Evolutionary conservation across 352 stramenopile species (phyloP), one percentile per base, ranked within the genome.

Genomic region (Nothophytophthora sp.): DNA sequence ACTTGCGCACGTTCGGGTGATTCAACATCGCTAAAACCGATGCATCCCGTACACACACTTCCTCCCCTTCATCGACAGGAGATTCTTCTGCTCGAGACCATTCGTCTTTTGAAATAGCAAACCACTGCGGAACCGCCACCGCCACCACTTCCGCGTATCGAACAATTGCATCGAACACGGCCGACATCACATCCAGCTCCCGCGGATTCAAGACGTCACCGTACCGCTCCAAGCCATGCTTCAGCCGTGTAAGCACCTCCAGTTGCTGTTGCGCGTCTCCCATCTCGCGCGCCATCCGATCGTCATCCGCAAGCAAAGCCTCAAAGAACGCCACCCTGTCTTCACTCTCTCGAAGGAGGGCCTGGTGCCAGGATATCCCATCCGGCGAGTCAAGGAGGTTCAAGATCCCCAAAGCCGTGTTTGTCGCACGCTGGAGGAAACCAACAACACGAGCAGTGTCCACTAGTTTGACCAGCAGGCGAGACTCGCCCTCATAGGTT

Each of bases 1-100:
- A 27, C 5, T 43, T 28, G 8, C 55, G 34, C 37, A 67, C 38
- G 30, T 61, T 34, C 5, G 51, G 50, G 25, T 67, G 57, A 2
- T 41, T 38, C 7, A 56, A 22, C 25, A 27, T 19, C 9, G 36
- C 22, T 50, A 50, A 67, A 9, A 45, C 35, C 9, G 46, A 32
- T 0, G 34, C 46, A 22, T 54, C 23, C 46, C 34, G 33, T 18
- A 54, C 27, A 28, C 41, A 54, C 13, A 42, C 33, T 28, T 54
- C 46, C 23, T 54, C 46, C 15, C 46, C 42, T 37, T 27, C 41
- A 11, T 42, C 33, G 29, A 35, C 16, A 4, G 16, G 3, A 4
- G 9, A 12, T 12, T 4, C 5, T 15, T 24, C 36, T 16, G 34
- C 46, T 2, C 36, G 22, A 35, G 33, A 19, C 23, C 46, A 37